Evolutionary conservation across 495 filamentous ascomycete genomes (phyloP).

Genomic region (Talaromyces nanjingensis): DNA sequence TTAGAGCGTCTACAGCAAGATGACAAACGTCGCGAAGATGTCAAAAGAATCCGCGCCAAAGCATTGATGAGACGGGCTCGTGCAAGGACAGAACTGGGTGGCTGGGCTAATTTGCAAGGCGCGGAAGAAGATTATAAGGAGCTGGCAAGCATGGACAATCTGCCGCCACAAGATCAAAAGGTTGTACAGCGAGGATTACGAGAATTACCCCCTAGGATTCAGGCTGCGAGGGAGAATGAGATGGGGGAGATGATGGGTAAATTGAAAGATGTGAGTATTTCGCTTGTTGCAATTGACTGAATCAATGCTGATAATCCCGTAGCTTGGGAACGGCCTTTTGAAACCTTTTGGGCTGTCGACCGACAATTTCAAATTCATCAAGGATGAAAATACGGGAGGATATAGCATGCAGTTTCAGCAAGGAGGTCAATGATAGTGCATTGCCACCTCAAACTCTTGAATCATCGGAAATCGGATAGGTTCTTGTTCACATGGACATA

Average conservation of each 20-base stretch:
- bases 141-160: conserved; percentile 46
- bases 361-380: conserved; percentile 86
- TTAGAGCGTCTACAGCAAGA: conserved; percentile 41
- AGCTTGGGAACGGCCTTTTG: conserved; percentile 84
- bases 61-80: conserved; percentile 78
- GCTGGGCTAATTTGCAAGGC: conserved; percentile 76
- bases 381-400: conserved; percentile 81
- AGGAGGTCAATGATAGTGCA: neutral
- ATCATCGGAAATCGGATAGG: neutral
- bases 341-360: conserved; percentile 92
- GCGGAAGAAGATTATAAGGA: conserved; percentile 71
- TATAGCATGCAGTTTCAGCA: conserved; percentile 81
- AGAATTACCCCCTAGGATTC: conserved; percentile 57
- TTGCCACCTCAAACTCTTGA: neutral
- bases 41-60: conserved; percentile 75
- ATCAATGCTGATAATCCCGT: conserved; percentile 8
- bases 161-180: conserved; percentile 57
- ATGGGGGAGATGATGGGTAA: conserved; percentile 96
- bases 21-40: conserved; percentile 51
- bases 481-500: neutral
- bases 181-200: conserved; percentile 59
- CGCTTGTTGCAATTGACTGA: neutral
- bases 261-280: conserved; percentile 65
- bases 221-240: conserved; percentile 74
- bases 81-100: conserved; percentile 60